Base-by-base conservation (phyloP, 163 green algal genomes). In the Volvox carteri region DNA sequence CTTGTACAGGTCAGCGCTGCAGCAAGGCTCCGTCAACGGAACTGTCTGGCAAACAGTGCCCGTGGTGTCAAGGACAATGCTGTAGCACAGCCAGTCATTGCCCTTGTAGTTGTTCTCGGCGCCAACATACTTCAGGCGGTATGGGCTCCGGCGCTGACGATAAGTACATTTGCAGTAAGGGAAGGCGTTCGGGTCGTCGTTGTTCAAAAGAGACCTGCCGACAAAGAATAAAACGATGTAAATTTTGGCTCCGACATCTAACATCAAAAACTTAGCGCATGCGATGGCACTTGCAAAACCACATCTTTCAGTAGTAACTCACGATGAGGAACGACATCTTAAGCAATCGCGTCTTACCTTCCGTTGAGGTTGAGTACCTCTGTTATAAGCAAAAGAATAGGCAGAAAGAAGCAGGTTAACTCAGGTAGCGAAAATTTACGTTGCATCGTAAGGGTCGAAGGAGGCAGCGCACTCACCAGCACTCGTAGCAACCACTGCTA, bases 11-110 rank as follows among this genome's bases (percentile, higher is more conserved):
- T 80, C 46, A 2, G 44, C 30, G 6, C 42, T 56, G 28, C 81
- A 87, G 81, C 81, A 87, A 16, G 1, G 1, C 70, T 78, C 70
- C 39, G 8, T 78, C 18, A 78, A 14, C 4, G 37, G 37, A 37
- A 54, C 39, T 11, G 21, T 11, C 39, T 78, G 39, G 81, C 81
- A 87, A 5, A 44, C 18, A 11, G 81, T 87, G 33, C 8, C 11
- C 0, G 46, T 39, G 1, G 46, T n/a, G 48, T 87, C 39, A 1
- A 79, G 21, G 23, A 3, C n/a, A 1, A 87, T 11, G 7, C 70
- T 87, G 48, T 78, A 87, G 81, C 81, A 87, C 1, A 73, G 12
- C 81, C 81, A 87, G 65, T 70, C 25, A n/a, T 73, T 21, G 65
- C 65, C 48, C 14, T n/a, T 58, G 35, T 80, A 79, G 65, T 52